Percentiles rank a stretch among this genome's conserved stretches.
Evolutionary conservation across 768 basidiomycete genomes (phyloP).

Genomic region (Lactarius sp.): DNA sequence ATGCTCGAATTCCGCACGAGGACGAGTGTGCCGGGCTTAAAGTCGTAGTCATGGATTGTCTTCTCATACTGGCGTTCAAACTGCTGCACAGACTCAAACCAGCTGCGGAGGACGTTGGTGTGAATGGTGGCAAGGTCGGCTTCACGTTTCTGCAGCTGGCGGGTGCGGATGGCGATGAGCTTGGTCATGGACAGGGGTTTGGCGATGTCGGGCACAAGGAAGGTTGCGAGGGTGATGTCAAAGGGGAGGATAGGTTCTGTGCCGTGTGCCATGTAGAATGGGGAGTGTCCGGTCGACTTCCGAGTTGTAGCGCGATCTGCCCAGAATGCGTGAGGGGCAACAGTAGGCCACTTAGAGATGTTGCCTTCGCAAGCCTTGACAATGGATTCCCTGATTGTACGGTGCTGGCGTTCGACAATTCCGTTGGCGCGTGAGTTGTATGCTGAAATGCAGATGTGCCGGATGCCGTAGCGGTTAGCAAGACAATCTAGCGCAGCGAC

Average conservation of each 20-base stretch:
- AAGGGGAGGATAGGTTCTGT: background rate
- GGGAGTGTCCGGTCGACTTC: no score
- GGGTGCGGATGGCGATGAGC: conserved; percentile 15
- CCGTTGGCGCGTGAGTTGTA: background rate
- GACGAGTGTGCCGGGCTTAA: no score
- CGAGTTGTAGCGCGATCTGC: no score
- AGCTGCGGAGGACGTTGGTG: no score
- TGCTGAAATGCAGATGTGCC: background rate
- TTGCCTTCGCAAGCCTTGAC: no score
- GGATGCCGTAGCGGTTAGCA: background rate
- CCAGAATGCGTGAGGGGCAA: background rate
- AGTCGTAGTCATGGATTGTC: no score
- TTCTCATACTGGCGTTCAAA: no score
- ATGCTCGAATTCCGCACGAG: no score
- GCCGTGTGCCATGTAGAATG: background rate
- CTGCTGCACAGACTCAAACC: no score
- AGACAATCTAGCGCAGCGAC: background rate
- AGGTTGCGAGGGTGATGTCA: conserved; percentile 16
- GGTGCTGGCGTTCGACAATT: background rate
- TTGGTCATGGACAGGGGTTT: conserved; percentile 11
- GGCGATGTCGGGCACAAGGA: conserved; percentile 2
- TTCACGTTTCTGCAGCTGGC: no score
- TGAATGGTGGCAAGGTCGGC: no score
- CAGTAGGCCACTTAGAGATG: no score
- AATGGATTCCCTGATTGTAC: background rate